Base-by-base conservation (phyloP, 768 basidiomycete genomes). In the Asterophora lycoperdoides region DNA sequence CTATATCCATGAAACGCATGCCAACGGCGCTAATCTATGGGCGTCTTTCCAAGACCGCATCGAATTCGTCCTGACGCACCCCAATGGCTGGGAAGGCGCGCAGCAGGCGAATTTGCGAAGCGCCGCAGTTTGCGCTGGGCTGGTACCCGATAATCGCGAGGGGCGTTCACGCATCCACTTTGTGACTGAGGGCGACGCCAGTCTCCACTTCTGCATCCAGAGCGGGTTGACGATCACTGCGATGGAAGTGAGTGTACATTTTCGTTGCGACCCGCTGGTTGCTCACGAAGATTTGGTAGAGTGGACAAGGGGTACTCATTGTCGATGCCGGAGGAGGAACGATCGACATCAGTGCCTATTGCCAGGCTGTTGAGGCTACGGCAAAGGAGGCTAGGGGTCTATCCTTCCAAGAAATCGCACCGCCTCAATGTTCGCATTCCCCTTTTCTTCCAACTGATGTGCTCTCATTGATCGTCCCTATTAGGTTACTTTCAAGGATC, bases 271-370 rank as follows among this genome's bases (percentile, higher is more conserved):
- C 6, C 29, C 20, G 23, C n/a, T 52, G 7, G 56, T 28, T 36
- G 53, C 54, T 23, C 49, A 57, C 54, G n/a, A 14, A 29, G 10
- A 3, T 54, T 26, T n/a, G 3, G 30, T 30, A 56, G 68, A 58
- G 30, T 0, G 65, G 66, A 1, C 56, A 62, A 26, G 68, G 69
- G 1, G 61, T 78, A 5, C 67, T 77, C 14, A 58, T 80, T 13
- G 69, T 79, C 8, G 79, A 81, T 55, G 77, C 76, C 7, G 79
- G 79, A 5, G 76, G 76, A 19, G 78, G 76, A 15, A 80, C 77
- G 0, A 63, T 80, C 14, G 79, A 81, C 48, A 61, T 79, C 33
- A 78, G 75, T 49, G 67, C 72, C 11, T 80, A 80, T 8, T 75
- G 76, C 11, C 51, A 52, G 23, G 65, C 30, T 10, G 42, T 14